A percentile compares a stretch with the other conserved stretches of the same genome.
phyloP scores from a whole-genome alignment of 1,284 basidiomycete species.

The Fomitopsis pinicola region DNA sequence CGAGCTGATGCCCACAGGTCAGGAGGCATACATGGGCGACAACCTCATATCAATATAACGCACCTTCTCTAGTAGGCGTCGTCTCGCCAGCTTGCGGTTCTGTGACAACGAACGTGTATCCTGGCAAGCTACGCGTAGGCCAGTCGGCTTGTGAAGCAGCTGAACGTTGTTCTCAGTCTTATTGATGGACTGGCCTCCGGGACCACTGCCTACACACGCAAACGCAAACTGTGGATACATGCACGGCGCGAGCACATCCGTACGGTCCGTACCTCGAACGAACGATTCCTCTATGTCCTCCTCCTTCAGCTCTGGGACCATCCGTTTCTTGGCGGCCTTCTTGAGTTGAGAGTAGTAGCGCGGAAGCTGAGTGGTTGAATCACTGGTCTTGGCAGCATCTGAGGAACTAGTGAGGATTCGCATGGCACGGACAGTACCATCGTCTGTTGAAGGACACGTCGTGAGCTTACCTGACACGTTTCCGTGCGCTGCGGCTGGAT shows the following conservation, averaged over 20 bases:
- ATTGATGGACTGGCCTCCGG: slow-evolving; percentile 83
- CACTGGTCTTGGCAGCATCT: slow-evolving; percentile 36
- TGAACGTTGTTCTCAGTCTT: slow-evolving; percentile 84
- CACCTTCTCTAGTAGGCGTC: slow-evolving; percentile 66
- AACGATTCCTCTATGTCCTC: slow-evolving; percentile 74
- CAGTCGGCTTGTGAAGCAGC: slow-evolving; percentile 72
- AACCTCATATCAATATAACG: slow-evolving; percentile 14
- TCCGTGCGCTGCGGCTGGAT: slow-evolving; percentile 43
- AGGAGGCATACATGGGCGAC: neutral
- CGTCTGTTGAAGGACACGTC: neutral
- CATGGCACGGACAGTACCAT: neutral
- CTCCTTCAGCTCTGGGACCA: slow-evolving; percentile 62
- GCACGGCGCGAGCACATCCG: slow-evolving; percentile 8
- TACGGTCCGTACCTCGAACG: slow-evolving; percentile 53
- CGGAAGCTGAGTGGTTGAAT: slow-evolving; percentile 30
- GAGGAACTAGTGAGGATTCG: slow-evolving; percentile 16
- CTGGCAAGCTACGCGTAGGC: slow-evolving; percentile 73
- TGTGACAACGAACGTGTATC: slow-evolving; percentile 70
- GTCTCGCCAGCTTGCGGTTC: slow-evolving; percentile 70
- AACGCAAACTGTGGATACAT: slow-evolving; percentile 13
- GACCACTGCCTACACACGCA: slow-evolving; percentile 61
- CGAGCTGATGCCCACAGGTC: slow-evolving; percentile 43
- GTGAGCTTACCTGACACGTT: slow-evolving; percentile 26
- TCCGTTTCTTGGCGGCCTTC: slow-evolving; percentile 56
- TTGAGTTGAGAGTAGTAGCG: slow-evolving; percentile 66